Base-by-base conservation (phyloP, 2,329 filamentous ascomycete genomes). In the Periconia sp. region DNA sequence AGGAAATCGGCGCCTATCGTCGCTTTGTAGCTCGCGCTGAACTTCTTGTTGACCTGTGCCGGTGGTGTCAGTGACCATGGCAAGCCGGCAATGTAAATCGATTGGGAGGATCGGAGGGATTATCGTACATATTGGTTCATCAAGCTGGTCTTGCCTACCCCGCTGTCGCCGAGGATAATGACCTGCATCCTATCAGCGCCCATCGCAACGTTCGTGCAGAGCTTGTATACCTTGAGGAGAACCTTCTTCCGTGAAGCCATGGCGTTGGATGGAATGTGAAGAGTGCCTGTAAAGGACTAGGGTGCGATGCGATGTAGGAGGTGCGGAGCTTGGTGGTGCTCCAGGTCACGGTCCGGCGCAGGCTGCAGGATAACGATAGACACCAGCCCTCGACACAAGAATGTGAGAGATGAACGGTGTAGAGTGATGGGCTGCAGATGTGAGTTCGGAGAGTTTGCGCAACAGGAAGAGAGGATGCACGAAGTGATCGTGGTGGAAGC, bases 111-210 rank as follows among this genome's bases (percentile, higher is more conserved):
- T 25, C 26, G 33, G n/a, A n/a, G n/a, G n/a, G n/a, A n/a, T n/a
- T n/a, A 39, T 5, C 88, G 73, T 85, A 97, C 94, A 89, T 97
- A 99, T 97, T 99, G 94, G 78, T 99, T 99, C 94, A 99, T 99
- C 83, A 99, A 85, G 75, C 91, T 96, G 50, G 94, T 99, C 83
- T 99, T 99, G 72, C 94, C 94, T 52, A 99, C 94, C 77, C 94
- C 94, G 74, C 92, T 97, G 74, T 99, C 94, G 63, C 94, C 94
- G 61, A 99, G 86, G 76, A 99, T 97, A 68, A 99, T 99, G 68
- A 99, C 92, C 92, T 97, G 43, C 23, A 35, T 19, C 36, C 40
- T 46, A 39, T 65, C 38, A 65, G 56, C 31, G 3, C 19, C 6
- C 24, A 3, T 11, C 24, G 4, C 9, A 10, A n/a, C 13, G 16